These are phyloP conservation scores for Fusarium chlamydosporum DNA, from an alignment of 2,329 filamentous ascomycete genomes.

Conservation along the genomic window DNA sequence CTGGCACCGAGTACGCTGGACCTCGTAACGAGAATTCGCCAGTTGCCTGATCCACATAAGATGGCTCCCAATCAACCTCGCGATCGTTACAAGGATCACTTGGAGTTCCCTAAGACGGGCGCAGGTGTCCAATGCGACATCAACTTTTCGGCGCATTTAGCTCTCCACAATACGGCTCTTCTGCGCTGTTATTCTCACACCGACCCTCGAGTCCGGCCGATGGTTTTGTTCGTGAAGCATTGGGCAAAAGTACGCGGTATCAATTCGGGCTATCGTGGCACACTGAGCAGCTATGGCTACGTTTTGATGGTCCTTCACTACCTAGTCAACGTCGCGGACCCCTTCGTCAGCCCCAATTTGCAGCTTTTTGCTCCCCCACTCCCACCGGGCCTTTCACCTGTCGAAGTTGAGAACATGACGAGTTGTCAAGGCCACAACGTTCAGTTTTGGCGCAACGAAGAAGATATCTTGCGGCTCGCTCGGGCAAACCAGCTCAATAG, in stretches of 20 bases:
- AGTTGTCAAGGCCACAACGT: constrained; percentile 76
- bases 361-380: constrained; percentile 69
- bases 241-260: constrained; percentile 91
- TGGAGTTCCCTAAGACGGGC: constrained; percentile 83
- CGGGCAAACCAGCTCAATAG: constrained; percentile 70
- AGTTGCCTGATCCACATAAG: constrained; percentile 65
- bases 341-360: constrained; percentile 88
- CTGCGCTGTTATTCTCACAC: constrained; percentile 86
- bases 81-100: constrained; percentile 68
- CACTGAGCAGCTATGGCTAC: constrained; percentile 90
- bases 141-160: constrained; percentile 89
- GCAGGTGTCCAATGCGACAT: constrained; percentile 92
- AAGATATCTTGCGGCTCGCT: constrained; percentile 75
- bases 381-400: constrained; percentile 51
- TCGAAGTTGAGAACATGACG: constrained; percentile 42
- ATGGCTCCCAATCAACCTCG: constrained; percentile 65
- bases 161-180: constrained; percentile 85
- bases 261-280: constrained; percentile 88
- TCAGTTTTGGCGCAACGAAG: constrained; percentile 83
- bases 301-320: constrained; percentile 94
- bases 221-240: constrained; percentile 89
- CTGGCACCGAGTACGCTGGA: constrained; percentile 53
- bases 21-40: constrained; percentile 61
- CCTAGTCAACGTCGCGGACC: constrained; percentile 83
- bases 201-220: constrained; percentile 80